Percentiles rank a stretch among this genome's conserved stretches.
Evolutionary conservation across 225 moss, liverwort and hornwort genomes (phyloP).

Genomic region (Pseudisothecium myosuroides): DNA sequence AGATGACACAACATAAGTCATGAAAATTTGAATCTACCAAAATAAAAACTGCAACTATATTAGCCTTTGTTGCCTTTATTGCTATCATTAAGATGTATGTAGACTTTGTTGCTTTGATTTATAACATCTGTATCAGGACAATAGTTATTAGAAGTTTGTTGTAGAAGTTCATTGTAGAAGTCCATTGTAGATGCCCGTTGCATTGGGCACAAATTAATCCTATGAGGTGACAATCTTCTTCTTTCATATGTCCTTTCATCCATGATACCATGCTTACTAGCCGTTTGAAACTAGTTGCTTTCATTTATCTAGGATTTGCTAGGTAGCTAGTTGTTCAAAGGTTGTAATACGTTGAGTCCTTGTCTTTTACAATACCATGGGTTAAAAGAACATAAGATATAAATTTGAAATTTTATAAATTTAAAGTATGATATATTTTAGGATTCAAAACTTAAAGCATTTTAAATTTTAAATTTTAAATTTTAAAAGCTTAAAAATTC

Average conservation of each 20-base stretch:
- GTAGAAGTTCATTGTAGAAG: too few relatives aligned
- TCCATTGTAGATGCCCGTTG: too few relatives aligned
- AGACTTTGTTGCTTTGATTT: neutral
- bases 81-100: neutral
- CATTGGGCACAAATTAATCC: accelerated
- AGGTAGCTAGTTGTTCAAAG: neutral
- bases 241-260: neutral
- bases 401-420: neutral
- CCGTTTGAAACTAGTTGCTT: neutral
- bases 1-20: neutral
- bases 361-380: neutral
- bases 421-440: neutral
- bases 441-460: neutral
- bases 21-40: neutral
- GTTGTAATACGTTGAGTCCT: neutral
- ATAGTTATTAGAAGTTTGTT: neutral
- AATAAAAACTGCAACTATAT: neutral
- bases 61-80: neutral
- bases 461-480: neutral
- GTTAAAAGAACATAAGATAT: neutral
- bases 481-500: too few relatives aligned
- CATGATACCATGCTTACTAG: too few relatives aligned
- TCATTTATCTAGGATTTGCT: neutral
- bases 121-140: too few relatives aligned
- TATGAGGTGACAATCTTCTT: neutral